Conservation (phyloP, 257 asterid species). For the Solanum arcanum region DNA sequence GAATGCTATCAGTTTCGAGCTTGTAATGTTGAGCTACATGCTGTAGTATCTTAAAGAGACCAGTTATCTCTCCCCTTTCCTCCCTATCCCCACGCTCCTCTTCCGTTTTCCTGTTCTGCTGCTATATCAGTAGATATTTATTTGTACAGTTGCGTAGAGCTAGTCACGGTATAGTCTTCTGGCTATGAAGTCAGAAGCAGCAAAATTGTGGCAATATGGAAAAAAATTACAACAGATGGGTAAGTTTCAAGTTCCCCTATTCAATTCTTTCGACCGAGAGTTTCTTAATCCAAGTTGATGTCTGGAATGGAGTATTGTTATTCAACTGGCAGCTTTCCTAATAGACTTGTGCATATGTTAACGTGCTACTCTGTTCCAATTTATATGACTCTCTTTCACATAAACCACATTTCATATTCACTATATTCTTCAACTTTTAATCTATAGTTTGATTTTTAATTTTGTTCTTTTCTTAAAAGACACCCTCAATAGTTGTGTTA, state of each 20-base stretch:
- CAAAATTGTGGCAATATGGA: background rate
- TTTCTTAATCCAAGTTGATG: background rate
- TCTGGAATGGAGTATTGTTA: background rate
- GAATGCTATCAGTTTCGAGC: background rate
- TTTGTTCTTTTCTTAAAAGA: too few species aligned
- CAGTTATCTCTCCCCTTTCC: background rate
- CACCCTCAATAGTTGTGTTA: background rate
- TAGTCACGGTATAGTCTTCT: background rate
- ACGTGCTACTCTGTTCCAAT: background rate
- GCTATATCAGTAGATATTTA: background rate
- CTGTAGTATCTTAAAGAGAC: background rate
- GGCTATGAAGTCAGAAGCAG: background rate
- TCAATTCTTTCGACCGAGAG: background rate
- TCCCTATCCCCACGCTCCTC: background rate
- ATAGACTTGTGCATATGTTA: background rate
- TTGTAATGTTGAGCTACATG: background rate
- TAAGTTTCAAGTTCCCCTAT: background rate
- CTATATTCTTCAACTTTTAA: too few species aligned
- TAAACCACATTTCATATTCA: background rate
- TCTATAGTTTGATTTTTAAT: background rate
- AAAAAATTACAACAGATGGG: background rate
- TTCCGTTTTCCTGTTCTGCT: background rate
- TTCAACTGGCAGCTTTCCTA: background rate
- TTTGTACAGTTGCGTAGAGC: constrained; percentile 6
- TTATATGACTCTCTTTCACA: background rate